Conservation (phyloP, 352 stramenopile species). For the Phytophthora pini region DNA sequence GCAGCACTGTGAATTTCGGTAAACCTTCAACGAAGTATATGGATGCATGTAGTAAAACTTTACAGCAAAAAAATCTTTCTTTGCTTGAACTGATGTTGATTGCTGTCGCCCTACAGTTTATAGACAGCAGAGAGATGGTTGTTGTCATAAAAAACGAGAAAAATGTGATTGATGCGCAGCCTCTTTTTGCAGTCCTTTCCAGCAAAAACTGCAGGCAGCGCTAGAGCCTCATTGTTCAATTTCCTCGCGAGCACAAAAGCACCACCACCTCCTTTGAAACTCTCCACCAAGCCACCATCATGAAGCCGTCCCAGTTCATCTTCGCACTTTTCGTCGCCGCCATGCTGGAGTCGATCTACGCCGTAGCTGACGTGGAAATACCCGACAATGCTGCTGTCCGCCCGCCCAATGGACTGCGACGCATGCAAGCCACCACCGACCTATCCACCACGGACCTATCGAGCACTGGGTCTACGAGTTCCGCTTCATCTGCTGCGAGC, state of each 20-base stretch:
- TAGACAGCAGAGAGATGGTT: too few relatives aligned
- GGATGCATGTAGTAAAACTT: too few relatives aligned
- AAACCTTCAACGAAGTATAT: background rate
- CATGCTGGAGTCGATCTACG: conserved; percentile 21
- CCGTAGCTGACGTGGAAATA: conserved; percentile 32
- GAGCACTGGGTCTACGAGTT: conserved; percentile 21
- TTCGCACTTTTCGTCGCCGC: conserved; percentile 24
- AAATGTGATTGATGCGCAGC: too few relatives aligned
- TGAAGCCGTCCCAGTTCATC: conserved; percentile 41
- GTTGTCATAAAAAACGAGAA: too few relatives aligned
- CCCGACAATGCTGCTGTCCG: conserved; percentile 18
- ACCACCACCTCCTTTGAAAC: background rate
- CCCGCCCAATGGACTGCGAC: conserved; percentile 24
- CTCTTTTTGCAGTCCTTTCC: background rate
- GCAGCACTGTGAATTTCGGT: conserved; percentile 4
- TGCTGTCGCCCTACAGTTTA: too few relatives aligned
- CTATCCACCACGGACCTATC: conserved; percentile 21
- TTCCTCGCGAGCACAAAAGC: conserved; percentile 21
- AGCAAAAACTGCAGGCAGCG: background rate
- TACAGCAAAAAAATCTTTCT: too few relatives aligned
- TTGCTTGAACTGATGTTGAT: too few relatives aligned
- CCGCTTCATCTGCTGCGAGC: conserved; percentile 21
- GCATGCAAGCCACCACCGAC: conserved; percentile 34
- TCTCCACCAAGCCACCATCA: conserved; percentile 11
- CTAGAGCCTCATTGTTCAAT: conserved; percentile 38